Conservation (phyloP, 73 alveolate species). For the Blepharisma stoltei region DNA sequence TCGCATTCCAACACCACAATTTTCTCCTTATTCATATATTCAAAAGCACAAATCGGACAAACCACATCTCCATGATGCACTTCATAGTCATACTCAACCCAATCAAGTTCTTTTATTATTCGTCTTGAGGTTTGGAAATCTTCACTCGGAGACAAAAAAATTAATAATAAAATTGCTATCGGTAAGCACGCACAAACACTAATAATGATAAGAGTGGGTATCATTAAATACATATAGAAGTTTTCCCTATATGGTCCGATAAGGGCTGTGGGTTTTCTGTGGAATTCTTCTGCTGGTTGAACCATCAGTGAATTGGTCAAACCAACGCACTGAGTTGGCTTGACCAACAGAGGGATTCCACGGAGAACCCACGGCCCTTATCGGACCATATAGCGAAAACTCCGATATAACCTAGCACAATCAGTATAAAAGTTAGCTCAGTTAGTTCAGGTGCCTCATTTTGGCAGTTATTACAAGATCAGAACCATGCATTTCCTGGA, state of each 20-base stretch:
- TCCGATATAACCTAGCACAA: neutral
- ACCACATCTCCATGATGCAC: neutral
- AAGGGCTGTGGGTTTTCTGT: too few species aligned
- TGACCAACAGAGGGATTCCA: too few species aligned
- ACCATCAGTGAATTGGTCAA: too few species aligned
- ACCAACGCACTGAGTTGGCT: too few species aligned
- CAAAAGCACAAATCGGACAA: constrained; percentile 7
- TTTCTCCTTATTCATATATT: neutral
- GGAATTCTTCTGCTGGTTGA: too few species aligned
- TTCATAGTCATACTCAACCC: neutral
- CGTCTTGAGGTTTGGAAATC: neutral
- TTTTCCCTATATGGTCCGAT: too few species aligned
- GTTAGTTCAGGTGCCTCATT: neutral
- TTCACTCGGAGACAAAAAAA: neutral
- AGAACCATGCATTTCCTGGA: constrained; percentile 9
- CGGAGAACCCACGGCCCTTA: too few species aligned
- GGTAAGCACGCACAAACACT: constrained; percentile 2
- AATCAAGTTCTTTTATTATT: neutral
- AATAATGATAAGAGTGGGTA: neutral
- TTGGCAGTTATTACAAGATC: neutral
- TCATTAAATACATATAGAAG: neutral
- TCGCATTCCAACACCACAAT: constrained; percentile 14
- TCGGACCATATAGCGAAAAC: too few species aligned
- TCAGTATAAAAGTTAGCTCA: neutral
- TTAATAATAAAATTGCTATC: neutral